phyloP scores from a whole-genome alignment of 371 early-diverging fungal genomes.

The Chytridium lagenaria region DNA sequence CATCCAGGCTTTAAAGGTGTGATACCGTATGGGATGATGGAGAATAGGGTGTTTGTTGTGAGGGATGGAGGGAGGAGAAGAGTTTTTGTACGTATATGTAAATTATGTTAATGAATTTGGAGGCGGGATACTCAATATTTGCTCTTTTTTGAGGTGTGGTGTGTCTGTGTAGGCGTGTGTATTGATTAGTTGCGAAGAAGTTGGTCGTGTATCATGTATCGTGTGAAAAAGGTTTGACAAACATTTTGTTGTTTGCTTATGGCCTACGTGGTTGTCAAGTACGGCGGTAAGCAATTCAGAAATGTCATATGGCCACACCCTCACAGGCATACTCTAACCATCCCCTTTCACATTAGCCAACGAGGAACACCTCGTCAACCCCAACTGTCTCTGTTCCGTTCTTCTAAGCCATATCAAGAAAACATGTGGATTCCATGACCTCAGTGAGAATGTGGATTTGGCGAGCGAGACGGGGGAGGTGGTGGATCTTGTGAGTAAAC shows the following conservation, averaged over 20 bases:
- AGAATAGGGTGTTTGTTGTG: too few relatives aligned
- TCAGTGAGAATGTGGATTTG: conserved; percentile 53
- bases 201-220: too few relatives aligned
- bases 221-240: too few relatives aligned
- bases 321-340: not conserved
- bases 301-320: not conserved
- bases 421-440: conserved; percentile 42
- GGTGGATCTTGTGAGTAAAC: conserved; percentile 52
- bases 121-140: too few relatives aligned
- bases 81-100: too few relatives aligned
- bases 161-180: too few relatives aligned
- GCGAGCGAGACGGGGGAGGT: conserved; percentile 61
- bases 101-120: too few relatives aligned
- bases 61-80: too few relatives aligned
- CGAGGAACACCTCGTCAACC: conserved; percentile 57
- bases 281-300: conserved; percentile 36
- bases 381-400: conserved; percentile 54
- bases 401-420: conserved; percentile 52
- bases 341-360: conserved; percentile 37
- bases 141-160: too few relatives aligned
- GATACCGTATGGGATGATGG: not conserved
- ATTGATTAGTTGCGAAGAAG: too few relatives aligned
- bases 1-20: conserved; percentile 52
- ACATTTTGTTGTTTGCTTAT: too few relatives aligned
- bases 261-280: conserved; percentile 45